Evolutionary conservation across 73 alveolate genomes (phyloP).

Genomic region (Stentor coeruleus): DNA sequence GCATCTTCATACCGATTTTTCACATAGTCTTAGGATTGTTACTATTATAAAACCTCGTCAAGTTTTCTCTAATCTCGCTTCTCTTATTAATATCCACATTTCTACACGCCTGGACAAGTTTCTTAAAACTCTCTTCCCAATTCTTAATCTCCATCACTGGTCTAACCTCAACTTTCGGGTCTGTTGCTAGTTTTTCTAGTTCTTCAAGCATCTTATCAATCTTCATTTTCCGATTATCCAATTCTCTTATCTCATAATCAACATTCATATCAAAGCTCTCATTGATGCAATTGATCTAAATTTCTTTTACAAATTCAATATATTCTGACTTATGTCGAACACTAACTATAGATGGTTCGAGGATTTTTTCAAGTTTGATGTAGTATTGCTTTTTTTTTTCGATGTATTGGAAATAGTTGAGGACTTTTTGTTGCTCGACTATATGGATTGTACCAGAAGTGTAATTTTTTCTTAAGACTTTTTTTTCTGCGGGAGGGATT

Average conservation of each 20-base stretch:
- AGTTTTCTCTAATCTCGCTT: no score
- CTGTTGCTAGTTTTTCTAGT: background rate
- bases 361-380: background rate
- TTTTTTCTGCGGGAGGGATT: no score
- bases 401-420: background rate
- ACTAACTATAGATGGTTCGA: no score
- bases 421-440: background rate
- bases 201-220: background rate
- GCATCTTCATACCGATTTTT: no score
- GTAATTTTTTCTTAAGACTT: no score
- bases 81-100: no score
- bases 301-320: background rate
- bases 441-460: no score
- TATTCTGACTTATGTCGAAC: background rate
- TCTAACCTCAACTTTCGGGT: background rate
- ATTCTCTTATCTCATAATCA: background rate
- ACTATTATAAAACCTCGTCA: no score
- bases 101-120: no score
- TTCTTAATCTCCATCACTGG: background rate
- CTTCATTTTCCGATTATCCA: background rate
- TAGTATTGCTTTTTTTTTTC: background rate
- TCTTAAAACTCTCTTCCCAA: background rate
- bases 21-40: no score
- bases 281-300: background rate
- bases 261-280: background rate